Evolutionary conservation across 2,329 filamentous ascomycete genomes (phyloP), one percentile per base, ranked within the genome.

Genomic region (Pezicula neosporulosa): DNA sequence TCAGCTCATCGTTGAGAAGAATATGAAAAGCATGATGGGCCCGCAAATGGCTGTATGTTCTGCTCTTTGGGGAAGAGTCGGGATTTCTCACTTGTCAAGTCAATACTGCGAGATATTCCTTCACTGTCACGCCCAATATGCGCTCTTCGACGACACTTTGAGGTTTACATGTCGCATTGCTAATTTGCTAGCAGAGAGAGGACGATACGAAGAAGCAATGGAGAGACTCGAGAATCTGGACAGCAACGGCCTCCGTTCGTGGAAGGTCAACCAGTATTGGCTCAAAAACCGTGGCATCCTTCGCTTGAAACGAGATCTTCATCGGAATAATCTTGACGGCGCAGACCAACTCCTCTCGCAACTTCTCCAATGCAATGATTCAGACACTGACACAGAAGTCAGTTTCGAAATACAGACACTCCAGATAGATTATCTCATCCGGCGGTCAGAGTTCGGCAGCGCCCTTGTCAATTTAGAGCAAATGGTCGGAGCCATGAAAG

Each of bases 221-320:
- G 69, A 73, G 12, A 74, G 76, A 24, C 72, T 93, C 43, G 78
- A 85, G 48, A 71, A 73, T 27, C 68, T 90, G 16, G 78, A 86
- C 47, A 72, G 77, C 3, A 80, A 86, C 52, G 73, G 79, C 4
- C 75, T 89, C 37, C 83, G 87, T 3, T 86, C 89, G 0, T 80
- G 92, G 66, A 96, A 91, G 67, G 79, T 87, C 16, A 85, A 86
- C 56, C 89, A 95, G 59, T 86, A 87, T 63, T 83, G 87, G 74
- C 73, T 80, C 56, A 83, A 83, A 50, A 87, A 85, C 63, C 77
- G 82, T 13, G 85, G 81, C 4, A 76, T 90, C 41, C 74, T 90
- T 52, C 84, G 83, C 60, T 69, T 90, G 9, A 81, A 79, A 57
- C 75, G 78, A 52, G 82, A 86, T 55, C 71, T 90, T 6, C 77